A percentile compares a stretch with the other conserved stretches of the same genome.
phyloP scores from a whole-genome alignment of 306 rosid species.

The Prunus padus region DNA sequence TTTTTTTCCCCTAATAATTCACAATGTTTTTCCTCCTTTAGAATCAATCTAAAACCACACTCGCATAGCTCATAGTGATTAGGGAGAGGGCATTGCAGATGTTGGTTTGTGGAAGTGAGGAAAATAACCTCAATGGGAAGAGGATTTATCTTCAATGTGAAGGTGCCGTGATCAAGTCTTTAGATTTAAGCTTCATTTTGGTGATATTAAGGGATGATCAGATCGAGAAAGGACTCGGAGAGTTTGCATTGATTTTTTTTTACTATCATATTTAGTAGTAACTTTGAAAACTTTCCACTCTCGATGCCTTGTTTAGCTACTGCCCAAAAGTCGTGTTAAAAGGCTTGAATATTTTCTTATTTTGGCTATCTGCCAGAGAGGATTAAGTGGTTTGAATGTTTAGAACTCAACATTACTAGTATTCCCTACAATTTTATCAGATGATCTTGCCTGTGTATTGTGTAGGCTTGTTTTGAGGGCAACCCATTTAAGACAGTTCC shows the following conservation, averaged over 20 bases:
- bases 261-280: background rate
- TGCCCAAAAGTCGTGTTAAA: background rate
- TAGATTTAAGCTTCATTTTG: background rate
- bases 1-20: background rate
- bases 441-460: conserved; percentile 17
- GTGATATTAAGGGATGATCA: background rate
- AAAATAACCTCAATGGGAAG: background rate
- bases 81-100: background rate
- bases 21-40: background rate
- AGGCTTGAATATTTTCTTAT: background rate
- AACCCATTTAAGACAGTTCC: conserved; percentile 96
- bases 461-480: conserved; percentile 93
- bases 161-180: background rate
- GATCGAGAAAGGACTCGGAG: background rate
- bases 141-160: background rate
- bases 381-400: background rate
- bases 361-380: background rate
- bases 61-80: background rate
- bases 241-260: background rate
- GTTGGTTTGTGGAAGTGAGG: background rate
- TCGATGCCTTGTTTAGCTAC: background rate
- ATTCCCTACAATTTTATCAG: background rate
- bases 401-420: background rate
- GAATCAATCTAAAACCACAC: background rate
- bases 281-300: background rate